These are phyloP conservation scores for Pugionium dolabratum DNA, from an alignment of 345 rosid genomes.

Conservation along the genomic window DNA sequence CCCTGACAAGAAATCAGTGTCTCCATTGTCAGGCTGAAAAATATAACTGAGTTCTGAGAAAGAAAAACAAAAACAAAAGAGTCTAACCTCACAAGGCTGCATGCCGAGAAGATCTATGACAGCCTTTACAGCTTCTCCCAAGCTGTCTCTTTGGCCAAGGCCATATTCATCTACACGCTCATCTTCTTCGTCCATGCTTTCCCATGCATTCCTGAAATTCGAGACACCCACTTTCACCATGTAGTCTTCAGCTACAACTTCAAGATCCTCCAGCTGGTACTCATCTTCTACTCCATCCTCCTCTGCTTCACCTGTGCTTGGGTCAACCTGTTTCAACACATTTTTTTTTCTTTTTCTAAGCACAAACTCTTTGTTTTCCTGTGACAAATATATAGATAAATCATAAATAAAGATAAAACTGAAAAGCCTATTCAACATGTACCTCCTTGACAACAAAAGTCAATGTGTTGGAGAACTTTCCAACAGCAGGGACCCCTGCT, in stretches of 20 bases:
- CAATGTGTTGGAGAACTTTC: constrained; percentile 86
- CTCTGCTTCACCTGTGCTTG: constrained; percentile 81
- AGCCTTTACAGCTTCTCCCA: constrained; percentile 80
- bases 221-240: constrained; percentile 82
- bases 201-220: constrained; percentile 98
- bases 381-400: neutral
- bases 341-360: neutral
- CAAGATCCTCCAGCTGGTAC: constrained; percentile 95
- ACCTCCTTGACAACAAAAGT: constrained; percentile 96
- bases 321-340: constrained; percentile 66
- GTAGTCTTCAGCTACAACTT: constrained; percentile 91
- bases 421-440: constrained; percentile 16
- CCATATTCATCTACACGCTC: constrained; percentile 98
- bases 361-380: no score
- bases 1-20: constrained; percentile 43
- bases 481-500: constrained; percentile 71
- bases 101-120: constrained; percentile 95
- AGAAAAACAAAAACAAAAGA: neutral
- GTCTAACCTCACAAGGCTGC: constrained; percentile 95
- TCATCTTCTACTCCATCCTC: constrained; percentile 99
- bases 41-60: neutral
- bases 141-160: constrained; percentile 89
- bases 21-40: no score
- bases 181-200: constrained; percentile 67
- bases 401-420: constrained; percentile 8